These are phyloP conservation scores for Pilatotrama ljubarskyi DNA, from an alignment of 768 basidiomycete genomes.

Conservation along the genomic window DNA sequence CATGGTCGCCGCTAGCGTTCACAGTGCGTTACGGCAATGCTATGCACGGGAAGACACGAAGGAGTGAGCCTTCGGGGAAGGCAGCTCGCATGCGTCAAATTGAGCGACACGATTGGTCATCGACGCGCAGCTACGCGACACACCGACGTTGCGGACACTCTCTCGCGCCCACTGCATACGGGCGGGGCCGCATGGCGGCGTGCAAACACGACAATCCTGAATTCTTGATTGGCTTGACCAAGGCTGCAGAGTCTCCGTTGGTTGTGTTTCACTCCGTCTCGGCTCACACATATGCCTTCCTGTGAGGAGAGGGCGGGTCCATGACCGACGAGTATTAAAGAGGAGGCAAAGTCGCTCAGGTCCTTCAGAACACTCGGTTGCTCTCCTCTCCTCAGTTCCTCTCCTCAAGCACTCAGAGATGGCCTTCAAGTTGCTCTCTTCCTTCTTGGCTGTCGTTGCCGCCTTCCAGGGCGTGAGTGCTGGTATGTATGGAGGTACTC, in stretches of 20 bases:
- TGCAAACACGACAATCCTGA: neutral
- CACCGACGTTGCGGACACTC: constrained; percentile 1
- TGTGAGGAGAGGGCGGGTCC: neutral
- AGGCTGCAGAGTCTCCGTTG: neutral
- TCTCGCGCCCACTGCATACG: neutral
- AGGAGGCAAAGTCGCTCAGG: neutral
- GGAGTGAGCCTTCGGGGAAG: neutral
- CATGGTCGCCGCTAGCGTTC: neutral
- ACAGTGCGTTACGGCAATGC: constrained; percentile 10
- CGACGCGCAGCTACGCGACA: neutral
- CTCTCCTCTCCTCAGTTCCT: neutral
- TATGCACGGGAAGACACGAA: neutral
- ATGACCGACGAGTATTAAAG: neutral
- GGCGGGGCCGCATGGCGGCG: neutral
- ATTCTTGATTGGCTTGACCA: neutral
- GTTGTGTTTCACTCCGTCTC: too few relatives aligned
- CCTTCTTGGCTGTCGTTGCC: constrained; percentile 20
- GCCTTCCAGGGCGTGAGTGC: constrained; percentile 16
- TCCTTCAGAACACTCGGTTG: constrained; percentile 10
- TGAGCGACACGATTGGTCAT: neutral
- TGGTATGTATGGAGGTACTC: constrained; percentile 1
- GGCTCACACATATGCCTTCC: too few relatives aligned
- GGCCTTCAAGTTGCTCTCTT: constrained; percentile 25
- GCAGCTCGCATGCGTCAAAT: neutral
- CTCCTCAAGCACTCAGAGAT: constrained; percentile 10